Evolutionary conservation across 1,284 basidiomycete species (phyloP), one percentile per base, ranked within the genome.

Genomic region (Caloboletus firmus): DNA sequence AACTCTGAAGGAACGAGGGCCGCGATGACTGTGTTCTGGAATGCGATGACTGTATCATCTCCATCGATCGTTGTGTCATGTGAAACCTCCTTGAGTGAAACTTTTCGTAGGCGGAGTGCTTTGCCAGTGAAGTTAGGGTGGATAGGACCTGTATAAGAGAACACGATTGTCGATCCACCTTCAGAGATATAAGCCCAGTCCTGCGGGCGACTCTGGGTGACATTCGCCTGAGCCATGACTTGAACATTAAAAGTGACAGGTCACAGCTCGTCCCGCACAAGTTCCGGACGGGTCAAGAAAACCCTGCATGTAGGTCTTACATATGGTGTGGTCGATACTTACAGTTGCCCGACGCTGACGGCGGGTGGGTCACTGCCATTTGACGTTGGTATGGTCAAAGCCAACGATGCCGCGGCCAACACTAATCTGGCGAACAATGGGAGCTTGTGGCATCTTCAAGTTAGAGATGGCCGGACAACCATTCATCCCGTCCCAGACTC

Each of bases 121-220:
- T 76, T 89, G 8, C 83, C 81, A 45, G 77, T 71, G 64, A 89
- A 88, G 2, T 67, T 57, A 3, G 76, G 68, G 53, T 77, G 70
- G 15, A 66, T 32, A 31, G 80, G 72, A 0, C 92, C 91, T 12
- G 66, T 63, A 67, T 94, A 95, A 9, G 87, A 84, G 71, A 93
- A 92, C 22, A 96, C 91, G 59, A 93, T 83, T 10, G 91, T 89
- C 10, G 91, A 88, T n/a, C 90, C 91, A 15, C 94, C 94, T 72
- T 96, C 94, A 1, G 91, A 85, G 30, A 93, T 74, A 67, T 96
- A 97, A 56, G 70, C 74, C 94, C 93, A 96, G 67, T 93, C 76
- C 7, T 67, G 61, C 0, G 85, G 79, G 18, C 65, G 67, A 10
- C 80, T 85, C 35, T 76, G 67, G 2, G 70, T 58, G 48, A 75